Evolutionary conservation across 2,329 filamentous ascomycete genomes (phyloP).

Genomic region (Trichoderma atroviride): DNA sequence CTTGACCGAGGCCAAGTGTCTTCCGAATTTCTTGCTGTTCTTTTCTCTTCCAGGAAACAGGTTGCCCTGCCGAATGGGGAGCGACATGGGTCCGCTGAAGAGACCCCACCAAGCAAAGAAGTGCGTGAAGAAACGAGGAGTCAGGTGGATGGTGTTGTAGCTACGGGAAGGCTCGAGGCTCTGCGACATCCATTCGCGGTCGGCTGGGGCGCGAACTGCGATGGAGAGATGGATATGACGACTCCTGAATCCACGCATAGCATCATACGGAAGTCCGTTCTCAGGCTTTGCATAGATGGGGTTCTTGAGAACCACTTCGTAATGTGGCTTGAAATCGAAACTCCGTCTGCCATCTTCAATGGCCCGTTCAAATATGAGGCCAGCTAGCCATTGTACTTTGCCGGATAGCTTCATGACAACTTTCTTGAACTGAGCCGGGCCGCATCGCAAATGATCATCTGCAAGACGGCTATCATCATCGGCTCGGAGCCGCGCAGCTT

Average conservation of each 20-base stretch:
- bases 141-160: slow-evolving; percentile 95
- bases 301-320: slow-evolving; percentile 83
- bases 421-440: slow-evolving; percentile 94
- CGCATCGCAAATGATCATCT: slow-evolving; percentile 67
- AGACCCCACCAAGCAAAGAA: slow-evolving; percentile 98
- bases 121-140: slow-evolving; percentile 94
- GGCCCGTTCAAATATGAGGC: slow-evolving; percentile 88
- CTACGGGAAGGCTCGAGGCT: slow-evolving; percentile 78
- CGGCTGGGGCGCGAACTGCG: slow-evolving; percentile 82
- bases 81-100: slow-evolving; percentile 90
- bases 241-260: slow-evolving; percentile 95
- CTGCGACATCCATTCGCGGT: slow-evolving; percentile 81
- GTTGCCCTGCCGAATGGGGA: slow-evolving; percentile 88
- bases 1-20: slow-evolving; percentile 97
- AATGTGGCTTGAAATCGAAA: slow-evolving; percentile 90
- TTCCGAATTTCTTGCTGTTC: slow-evolving; percentile 97
- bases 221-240: slow-evolving; percentile 96
- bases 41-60: slow-evolving; percentile 93
- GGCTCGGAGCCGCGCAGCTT: slow-evolving; percentile 54
- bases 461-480: slow-evolving; percentile 63
- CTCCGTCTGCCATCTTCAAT: slow-evolving; percentile 71
- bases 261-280: slow-evolving; percentile 70
- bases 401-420: slow-evolving; percentile 98
- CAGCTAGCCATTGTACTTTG: slow-evolving; percentile 89
- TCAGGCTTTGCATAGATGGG: slow-evolving; percentile 70